Percentiles rank a stretch among this genome's conserved stretches.
Evolutionary conservation across 1,139 yeast genomes (phyloP).

Genomic region (Lodderomyces parapsilosis): DNA sequence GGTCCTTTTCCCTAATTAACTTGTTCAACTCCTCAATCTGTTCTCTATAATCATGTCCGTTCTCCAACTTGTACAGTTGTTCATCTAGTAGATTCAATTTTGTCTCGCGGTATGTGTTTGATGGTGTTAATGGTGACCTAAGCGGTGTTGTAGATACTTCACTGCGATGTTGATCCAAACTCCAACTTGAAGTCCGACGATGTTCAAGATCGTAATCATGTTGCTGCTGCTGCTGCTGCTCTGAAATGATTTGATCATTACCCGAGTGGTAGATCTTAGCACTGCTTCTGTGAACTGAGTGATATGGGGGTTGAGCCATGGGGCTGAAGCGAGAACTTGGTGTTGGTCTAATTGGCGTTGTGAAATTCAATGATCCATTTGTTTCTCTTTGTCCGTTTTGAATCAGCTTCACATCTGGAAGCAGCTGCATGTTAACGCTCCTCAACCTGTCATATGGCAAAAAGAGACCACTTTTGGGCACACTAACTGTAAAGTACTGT

Average conservation of each 20-base stretch:
- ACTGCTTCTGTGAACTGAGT: neutral
- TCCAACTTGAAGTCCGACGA: constrained; percentile 1
- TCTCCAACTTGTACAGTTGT: constrained; percentile 9
- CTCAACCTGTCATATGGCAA: constrained; percentile 65
- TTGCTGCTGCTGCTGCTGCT: too few species aligned
- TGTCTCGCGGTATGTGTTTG: constrained; percentile 8
- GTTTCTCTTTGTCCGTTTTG: constrained; percentile 4
- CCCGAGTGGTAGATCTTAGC: neutral
- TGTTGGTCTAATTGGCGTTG: neutral
- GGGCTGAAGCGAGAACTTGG: constrained; percentile 1
- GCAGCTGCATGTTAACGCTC: constrained; percentile 32
- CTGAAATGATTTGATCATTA: neutral
- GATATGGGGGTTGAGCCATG: neutral
- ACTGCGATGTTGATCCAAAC: neutral
- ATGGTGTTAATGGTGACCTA: constrained; percentile 9
- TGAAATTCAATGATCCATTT: neutral
- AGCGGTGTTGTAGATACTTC: neutral
- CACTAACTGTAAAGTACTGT: constrained; percentile 49
- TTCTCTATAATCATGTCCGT: constrained; percentile 38
- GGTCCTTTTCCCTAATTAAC: constrained; percentile 36
- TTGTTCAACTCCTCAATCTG: constrained; percentile 26
- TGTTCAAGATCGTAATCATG: neutral
- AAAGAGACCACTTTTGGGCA: constrained; percentile 71
- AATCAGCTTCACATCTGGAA: constrained; percentile 11
- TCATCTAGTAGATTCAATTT: constrained; percentile 10